Conservation (phyloP, 83 land plant genomes). For the Isoetes engelmannii region DNA sequence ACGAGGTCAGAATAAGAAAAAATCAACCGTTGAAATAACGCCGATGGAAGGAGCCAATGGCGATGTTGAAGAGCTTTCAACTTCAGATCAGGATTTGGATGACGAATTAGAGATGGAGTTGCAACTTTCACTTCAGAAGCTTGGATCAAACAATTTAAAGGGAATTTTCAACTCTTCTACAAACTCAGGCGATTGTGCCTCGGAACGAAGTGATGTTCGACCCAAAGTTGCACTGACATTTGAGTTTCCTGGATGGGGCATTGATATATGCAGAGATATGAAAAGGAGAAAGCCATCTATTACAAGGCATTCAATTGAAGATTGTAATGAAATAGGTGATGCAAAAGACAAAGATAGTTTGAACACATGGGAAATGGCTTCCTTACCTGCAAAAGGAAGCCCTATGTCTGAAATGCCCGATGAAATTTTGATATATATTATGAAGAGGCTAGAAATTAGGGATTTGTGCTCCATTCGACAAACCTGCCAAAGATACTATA, state of each 20-base stretch:
- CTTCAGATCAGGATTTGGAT: no score
- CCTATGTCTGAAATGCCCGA: slow-evolving; percentile 22
- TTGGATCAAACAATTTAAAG: no score
- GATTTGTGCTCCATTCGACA: slow-evolving; percentile 18
- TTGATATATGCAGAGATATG: slow-evolving; percentile 19
- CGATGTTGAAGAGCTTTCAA: no score
- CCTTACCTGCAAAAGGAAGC: slow-evolving; percentile 11
- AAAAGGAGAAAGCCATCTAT: slow-evolving; percentile 21
- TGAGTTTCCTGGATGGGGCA: slow-evolving; percentile 28
- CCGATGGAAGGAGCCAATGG: no score
- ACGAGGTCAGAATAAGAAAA: no score
- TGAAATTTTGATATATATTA: slow-evolving; percentile 7
- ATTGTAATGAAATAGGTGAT: background rate
- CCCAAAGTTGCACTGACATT: slow-evolving; percentile 12
- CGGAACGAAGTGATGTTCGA: no score
- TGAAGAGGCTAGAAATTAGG: slow-evolving; percentile 13
- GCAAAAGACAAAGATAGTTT: background rate
- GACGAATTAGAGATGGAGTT: no score
- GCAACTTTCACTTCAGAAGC: no score
- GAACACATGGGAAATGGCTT: background rate
- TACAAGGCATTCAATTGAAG: background rate
- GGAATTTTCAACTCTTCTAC: no score
- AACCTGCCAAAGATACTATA: slow-evolving; percentile 25
- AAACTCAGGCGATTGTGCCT: no score
- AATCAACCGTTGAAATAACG: no score